phyloP scores from a whole-genome alignment of 2,329 filamentous ascomycete species.

The Sporothrix mexicana region DNA sequence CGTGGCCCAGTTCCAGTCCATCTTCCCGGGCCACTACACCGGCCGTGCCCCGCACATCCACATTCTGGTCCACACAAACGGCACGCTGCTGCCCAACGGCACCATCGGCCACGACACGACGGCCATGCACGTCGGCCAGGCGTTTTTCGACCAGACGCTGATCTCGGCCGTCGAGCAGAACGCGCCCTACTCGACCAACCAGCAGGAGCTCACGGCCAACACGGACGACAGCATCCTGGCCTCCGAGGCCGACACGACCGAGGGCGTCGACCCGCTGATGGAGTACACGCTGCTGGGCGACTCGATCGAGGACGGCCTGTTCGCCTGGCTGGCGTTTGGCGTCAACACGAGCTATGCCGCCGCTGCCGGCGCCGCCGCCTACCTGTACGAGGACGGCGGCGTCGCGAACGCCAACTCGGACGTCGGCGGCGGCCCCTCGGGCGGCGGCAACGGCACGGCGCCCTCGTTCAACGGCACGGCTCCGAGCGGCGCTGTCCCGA shows the following conservation, averaged over 20 bases:
- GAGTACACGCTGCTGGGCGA: constrained; percentile 64
- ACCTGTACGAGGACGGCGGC: constrained; percentile 34
- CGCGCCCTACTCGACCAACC: constrained; percentile 53
- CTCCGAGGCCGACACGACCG: constrained; percentile 45
- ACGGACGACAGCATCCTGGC: constrained; percentile 51
- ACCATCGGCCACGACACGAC: constrained; percentile 55
- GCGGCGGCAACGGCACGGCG: constrained; percentile 3
- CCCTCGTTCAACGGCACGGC: constrained; percentile 3
- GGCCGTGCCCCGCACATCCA: constrained; percentile 50
- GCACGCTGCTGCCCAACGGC: constrained; percentile 53
- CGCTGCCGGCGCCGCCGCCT: constrained; percentile 28
- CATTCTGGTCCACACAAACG: constrained; percentile 42
- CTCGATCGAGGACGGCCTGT: constrained; percentile 53
- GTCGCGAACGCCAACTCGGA: constrained; percentile 30
- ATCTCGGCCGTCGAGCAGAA: constrained; percentile 55
- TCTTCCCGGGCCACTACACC: constrained; percentile 55
- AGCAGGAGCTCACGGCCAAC: constrained; percentile 53
- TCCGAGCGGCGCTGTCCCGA: no score
- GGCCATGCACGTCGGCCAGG: constrained; percentile 63
- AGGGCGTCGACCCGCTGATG: constrained; percentile 53
- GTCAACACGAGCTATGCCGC: constrained; percentile 47
- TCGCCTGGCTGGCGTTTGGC: constrained; percentile 58
- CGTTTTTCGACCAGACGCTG: constrained; percentile 65
- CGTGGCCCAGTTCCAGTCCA: constrained; percentile 49
- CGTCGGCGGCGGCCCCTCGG: no score